Evolutionary conservation across 225 moss, liverwort and hornwort species (phyloP), one percentile per base, ranked within the genome.

Genomic region (Neckera pumila): DNA sequence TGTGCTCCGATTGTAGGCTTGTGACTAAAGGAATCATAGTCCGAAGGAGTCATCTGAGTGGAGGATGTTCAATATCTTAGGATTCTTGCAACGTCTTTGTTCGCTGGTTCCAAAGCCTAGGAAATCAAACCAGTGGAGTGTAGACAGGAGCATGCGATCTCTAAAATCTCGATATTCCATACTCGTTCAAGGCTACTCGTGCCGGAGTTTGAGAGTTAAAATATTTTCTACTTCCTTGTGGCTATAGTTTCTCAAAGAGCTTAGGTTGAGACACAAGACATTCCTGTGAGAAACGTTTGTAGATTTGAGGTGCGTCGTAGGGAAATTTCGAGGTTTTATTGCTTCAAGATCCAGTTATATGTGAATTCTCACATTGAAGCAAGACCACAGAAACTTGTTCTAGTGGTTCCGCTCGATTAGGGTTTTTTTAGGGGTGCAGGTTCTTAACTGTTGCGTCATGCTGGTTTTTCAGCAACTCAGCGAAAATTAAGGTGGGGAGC

Each of bases 391-490:
- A 54, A 51, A 70, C 30, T 82, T 57, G 70, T 81, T 81, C 38
- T 61, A 60, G 40, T 70, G 63, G 75, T 86, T 88, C 34, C 42
- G 21, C 31, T 70, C 11, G 64, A 31, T 56, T 82, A 43, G 62
- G 54, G 80, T 11, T 61, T 72, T 74, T 75, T 10, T 57, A 88
- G 64, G 88, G 73, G 45, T 84, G 43, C 53, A 88, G 33, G 76
- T 79, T 80, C 81, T 62, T 86, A 80, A 89, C 43, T 58, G 86
- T 89, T 79, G 63, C 62, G 75, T n/a, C 79, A 27, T 87, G 79
- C 87, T 80, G 90, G 17, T 89, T 84, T 89, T 86, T 56, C 91
- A 91, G 92, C 90, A 88, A 92, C 67, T 90, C 86, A 43, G 85
- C 33, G 85, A 89, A 92, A 78, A 54, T 60, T 65, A 88, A 92